Conservation (phyloP, 2,329 filamentous ascomycete species). For the Raffaelea albimanens region DNA sequence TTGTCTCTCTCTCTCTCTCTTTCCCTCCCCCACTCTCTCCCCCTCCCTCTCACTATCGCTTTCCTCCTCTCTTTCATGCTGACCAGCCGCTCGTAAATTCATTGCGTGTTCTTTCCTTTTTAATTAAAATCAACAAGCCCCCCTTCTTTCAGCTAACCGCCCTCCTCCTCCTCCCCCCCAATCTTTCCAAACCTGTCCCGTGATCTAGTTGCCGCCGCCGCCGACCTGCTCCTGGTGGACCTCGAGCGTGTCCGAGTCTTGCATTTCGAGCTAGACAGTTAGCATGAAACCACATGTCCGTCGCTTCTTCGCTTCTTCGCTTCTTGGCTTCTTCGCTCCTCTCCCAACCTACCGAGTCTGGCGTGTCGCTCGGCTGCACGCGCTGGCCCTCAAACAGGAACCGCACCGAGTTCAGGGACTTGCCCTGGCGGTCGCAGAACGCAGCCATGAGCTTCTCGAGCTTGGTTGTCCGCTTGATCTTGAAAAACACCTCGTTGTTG, state of each 20-base stretch:
- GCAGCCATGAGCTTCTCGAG: conserved; percentile 98
- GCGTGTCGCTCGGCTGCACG: conserved; percentile 81
- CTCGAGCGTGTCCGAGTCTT: conserved; percentile 89
- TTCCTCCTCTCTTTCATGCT: too few species aligned
- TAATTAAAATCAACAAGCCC: too few species aligned
- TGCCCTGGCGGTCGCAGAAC: conserved; percentile 94
- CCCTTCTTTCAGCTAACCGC: neutral
- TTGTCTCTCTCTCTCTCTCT: too few species aligned
- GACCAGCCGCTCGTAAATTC: too few species aligned
- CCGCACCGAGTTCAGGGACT: conserved; percentile 71
- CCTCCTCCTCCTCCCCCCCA: too few species aligned
- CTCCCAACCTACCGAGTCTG: conserved; percentile 64
- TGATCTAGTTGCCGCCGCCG: conserved; percentile 31
- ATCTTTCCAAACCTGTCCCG: too few species aligned
- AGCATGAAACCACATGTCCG: too few species aligned
- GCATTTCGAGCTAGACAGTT: conserved; percentile 74
- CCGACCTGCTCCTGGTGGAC: conserved; percentile 98
- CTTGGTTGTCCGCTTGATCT: conserved; percentile 95
- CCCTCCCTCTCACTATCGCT: too few species aligned
- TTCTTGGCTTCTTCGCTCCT: neutral
- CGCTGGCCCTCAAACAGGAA: conserved; percentile 96
- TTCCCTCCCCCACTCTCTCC: neutral
- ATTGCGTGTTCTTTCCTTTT: too few species aligned
- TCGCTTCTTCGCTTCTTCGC: neutral
- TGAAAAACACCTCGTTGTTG: conserved; percentile 99